Percentiles rank a stretch among this genome's conserved stretches.
Evolutionary conservation across 106 monocot genomes (phyloP).

Genomic region (Dioscorea alata): DNA sequence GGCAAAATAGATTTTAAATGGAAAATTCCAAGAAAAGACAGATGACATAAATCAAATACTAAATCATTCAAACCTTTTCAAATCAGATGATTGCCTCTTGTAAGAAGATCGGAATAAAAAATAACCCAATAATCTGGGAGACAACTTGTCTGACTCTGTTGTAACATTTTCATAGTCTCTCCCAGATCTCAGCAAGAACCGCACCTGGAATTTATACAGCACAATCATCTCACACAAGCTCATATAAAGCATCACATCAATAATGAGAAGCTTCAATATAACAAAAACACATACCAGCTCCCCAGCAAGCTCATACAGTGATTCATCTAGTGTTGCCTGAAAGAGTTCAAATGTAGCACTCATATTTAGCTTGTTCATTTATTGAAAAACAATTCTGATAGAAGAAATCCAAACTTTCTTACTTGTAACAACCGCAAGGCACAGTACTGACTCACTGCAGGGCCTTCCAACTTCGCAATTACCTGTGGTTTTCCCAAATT

Average conservation of each 20-base stretch:
- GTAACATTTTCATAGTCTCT: conserved; percentile 84
- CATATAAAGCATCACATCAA: background rate
- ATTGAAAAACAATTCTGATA: background rate
- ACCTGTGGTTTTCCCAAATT: conserved; percentile 34
- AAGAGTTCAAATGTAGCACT: background rate
- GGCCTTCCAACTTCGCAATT: conserved; percentile 98
- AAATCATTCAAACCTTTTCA: conserved; percentile 56
- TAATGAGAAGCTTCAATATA: background rate
- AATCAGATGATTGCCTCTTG: conserved; percentile 66
- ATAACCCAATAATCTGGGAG: conserved; percentile 90
- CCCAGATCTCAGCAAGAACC: conserved; percentile 92
- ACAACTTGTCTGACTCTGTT: conserved; percentile 63
- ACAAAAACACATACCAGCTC: conserved; percentile 67
- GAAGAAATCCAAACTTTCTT: conserved; percentile 10
- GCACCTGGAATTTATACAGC: conserved; percentile 46
- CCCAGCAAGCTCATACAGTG: conserved; percentile 97
- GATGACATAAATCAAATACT: background rate
- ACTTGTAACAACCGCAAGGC: conserved; percentile 96
- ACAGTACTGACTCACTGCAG: conserved; percentile 99
- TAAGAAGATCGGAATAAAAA: conserved; percentile 69
- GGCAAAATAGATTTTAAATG: conserved; percentile 7
- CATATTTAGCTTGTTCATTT: background rate
- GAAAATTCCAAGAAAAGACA: background rate
- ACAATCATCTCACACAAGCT: conserved; percentile 1
- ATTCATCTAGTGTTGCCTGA: conserved; percentile 97